Evolutionary conservation across 208 protist species (phyloP), one percentile per base, ranked within the genome.

Genomic region (Tetramitus jugosus): DNA sequence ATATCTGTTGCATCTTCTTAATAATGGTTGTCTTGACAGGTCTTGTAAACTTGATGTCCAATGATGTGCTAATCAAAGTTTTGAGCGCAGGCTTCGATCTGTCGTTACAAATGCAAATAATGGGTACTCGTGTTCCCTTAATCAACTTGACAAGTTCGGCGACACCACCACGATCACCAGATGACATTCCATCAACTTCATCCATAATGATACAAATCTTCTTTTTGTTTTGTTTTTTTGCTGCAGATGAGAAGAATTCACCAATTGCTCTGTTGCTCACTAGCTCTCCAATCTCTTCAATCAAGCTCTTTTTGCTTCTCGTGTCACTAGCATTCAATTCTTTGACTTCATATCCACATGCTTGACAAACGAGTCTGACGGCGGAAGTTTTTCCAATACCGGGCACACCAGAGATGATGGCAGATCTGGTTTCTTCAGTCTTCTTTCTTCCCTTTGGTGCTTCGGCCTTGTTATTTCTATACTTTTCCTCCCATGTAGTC

Each of bases 61-160:
- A 84, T 65, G 94, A 95, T 84, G 98, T 85, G 77, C 97, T 98
- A 37, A 91, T 65, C 1, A 99, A 85, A 26, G 93, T 89, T 10
- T 88, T 86, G 42, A 99, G 81, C 80, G 99, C 98, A 13, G 76
- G 81, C 65, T 90, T 86, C 67, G 84, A 90, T n/a, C 93, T 87
- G 83, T 99, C 97, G 84, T 99, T 99, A 83, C 95, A 98, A 46
- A 98, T 98, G 88, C 96, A 99, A 42, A 99, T 89, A 80, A 99
- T 97, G 31, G 96, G 97, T 29, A 98, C 79, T 31, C 84, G 86
- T 10, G 91, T 94, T 23, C 33, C 82, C 74, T 97, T 95, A 61
- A 99, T 94, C 81, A 98, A 88, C 72, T 94, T 56, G 72, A 98
- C 93, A 13, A 99, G 84, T 81, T 96, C 94, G 26, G 88, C 86